Conservation (phyloP, 768 basidiomycete species). For the Crucibulum laeve region DNA sequence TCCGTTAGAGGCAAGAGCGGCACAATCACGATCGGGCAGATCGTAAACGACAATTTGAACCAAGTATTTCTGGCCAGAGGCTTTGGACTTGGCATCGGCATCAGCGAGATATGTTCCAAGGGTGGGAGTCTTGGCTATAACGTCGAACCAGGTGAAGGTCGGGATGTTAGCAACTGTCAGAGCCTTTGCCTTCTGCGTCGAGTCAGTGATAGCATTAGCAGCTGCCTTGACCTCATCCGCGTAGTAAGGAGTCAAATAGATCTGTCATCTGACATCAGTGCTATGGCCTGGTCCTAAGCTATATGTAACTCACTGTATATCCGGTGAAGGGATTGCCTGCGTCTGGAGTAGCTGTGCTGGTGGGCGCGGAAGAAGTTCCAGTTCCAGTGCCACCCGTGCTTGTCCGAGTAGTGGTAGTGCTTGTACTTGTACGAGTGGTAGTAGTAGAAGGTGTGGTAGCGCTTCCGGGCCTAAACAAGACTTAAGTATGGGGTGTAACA, state of each 20-base stretch:
- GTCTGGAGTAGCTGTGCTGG: slow-evolving; percentile 29
- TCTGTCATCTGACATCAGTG: slow-evolving; percentile 17
- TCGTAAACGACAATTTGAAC: slow-evolving; percentile 56
- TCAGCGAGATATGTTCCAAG: slow-evolving; percentile 56
- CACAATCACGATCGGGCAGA: slow-evolving; percentile 64
- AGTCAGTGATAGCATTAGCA: slow-evolving; percentile 41
- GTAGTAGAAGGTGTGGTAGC: slow-evolving; percentile 14
- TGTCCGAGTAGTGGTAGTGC: slow-evolving; percentile 14
- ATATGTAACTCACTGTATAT: slow-evolving; percentile 27
- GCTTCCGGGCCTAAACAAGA: slow-evolving; percentile 12
- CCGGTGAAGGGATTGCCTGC: slow-evolving; percentile 52
- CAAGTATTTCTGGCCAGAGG: slow-evolving; percentile 42
- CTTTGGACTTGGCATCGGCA: slow-evolving; percentile 39
- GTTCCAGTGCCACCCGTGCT: background rate
- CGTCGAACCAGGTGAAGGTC: slow-evolving; percentile 61
- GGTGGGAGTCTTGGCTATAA: slow-evolving; percentile 46
- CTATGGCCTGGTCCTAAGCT: background rate
- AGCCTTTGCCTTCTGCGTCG: slow-evolving; percentile 47
- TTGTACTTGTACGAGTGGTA: slow-evolving; percentile 11
- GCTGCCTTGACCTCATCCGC: slow-evolving; percentile 49
- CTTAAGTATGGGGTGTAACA: background rate
- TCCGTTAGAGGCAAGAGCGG: slow-evolving; percentile 61
- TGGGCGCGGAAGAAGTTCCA: slow-evolving; percentile 14
- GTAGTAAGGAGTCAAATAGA: slow-evolving; percentile 54
- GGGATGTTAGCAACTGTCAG: slow-evolving; percentile 51